These are phyloP conservation scores for Kodamaea sagamina DNA, from an alignment of 805 yeast species.

Conservation along the genomic window DNA sequence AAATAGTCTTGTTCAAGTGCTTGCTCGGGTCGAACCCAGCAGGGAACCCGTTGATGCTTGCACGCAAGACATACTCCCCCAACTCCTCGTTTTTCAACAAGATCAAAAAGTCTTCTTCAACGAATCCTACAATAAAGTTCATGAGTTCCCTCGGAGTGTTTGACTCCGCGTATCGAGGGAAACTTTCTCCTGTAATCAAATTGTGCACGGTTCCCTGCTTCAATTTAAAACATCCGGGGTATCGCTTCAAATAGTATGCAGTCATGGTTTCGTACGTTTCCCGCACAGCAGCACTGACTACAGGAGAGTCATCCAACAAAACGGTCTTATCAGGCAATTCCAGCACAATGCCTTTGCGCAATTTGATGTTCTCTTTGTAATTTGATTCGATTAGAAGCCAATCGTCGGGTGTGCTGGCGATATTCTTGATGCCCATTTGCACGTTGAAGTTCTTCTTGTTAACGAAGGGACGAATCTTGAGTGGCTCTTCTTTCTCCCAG, in stretches of 20 bases:
- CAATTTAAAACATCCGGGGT: conserved; percentile 53
- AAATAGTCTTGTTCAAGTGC: conserved; percentile 54
- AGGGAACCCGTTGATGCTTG: conserved; percentile 63
- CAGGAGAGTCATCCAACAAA: conserved; percentile 18
- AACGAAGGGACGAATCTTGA: conserved; percentile 34
- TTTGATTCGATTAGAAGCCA: conserved; percentile 65
- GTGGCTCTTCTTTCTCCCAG: conserved; percentile 5
- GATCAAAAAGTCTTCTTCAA: conserved; percentile 67
- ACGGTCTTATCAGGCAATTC: conserved; percentile 34
- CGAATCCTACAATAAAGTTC: conserved; percentile 31
- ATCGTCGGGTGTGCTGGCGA: conserved; percentile 44
- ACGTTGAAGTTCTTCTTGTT: conserved; percentile 39
- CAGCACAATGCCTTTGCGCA: conserved; percentile 36
- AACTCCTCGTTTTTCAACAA: conserved; percentile 44
- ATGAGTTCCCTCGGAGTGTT: conserved; percentile 23
- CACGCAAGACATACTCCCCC: conserved; percentile 61
- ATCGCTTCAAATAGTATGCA: conserved; percentile 45
- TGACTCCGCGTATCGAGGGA: conserved; percentile 18
- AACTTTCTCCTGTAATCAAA: conserved; percentile 39
- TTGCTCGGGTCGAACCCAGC: conserved; percentile 69
- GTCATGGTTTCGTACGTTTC: conserved; percentile 52
- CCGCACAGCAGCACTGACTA: conserved; percentile 36
- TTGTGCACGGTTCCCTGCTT: conserved; percentile 32
- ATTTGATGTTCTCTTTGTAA: conserved; percentile 47
- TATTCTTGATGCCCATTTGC: conserved; percentile 35